These are phyloP conservation scores for Echeveria elegans DNA, from an alignment of 164 flowering plant genomes.

Conservation along the genomic window DNA sequence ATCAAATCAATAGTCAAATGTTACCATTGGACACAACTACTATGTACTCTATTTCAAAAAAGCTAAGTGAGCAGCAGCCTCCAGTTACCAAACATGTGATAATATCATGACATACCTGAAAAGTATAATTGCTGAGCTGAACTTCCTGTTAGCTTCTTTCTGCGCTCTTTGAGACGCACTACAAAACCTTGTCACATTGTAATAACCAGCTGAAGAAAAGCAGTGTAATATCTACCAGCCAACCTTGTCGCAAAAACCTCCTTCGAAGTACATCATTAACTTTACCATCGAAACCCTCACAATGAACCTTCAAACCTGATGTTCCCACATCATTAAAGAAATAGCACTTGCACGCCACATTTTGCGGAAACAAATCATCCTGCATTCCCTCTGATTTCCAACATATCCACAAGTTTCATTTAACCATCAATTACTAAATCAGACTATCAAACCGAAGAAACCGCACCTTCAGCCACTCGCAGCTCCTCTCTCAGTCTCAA, in stretches of 20 bases:
- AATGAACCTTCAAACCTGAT: conserved; percentile 23
- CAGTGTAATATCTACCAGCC: conserved; percentile 1
- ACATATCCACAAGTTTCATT: background rate
- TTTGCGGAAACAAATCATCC: conserved; percentile 44
- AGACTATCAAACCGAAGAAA: background rate
- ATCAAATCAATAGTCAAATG: background rate
- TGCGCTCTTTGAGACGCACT: conserved; percentile 67
- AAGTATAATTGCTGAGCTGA: conserved; percentile 13
- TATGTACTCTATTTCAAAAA: background rate
- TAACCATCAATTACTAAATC: background rate
- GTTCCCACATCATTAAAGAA: conserved; percentile 60
- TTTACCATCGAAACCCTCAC: conserved; percentile 22
- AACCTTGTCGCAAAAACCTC: conserved; percentile 83
- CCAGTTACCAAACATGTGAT: background rate
- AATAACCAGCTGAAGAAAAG: background rate
- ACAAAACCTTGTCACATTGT: conserved; percentile 8
- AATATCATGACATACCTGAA: conserved; percentile 20
- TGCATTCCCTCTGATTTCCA: conserved; percentile 44
- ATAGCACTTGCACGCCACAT: conserved; percentile 78
- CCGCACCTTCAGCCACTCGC: conserved; percentile 57
- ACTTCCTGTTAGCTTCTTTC: conserved; percentile 25
- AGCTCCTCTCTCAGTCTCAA: conserved; percentile 59
- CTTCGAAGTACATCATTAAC: conserved; percentile 61
- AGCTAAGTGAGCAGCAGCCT: background rate
- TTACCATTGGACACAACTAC: background rate